These are phyloP conservation scores for Priceomyces fermenticarens DNA, from an alignment of 805 yeast genomes.

Conservation along the genomic window DNA sequence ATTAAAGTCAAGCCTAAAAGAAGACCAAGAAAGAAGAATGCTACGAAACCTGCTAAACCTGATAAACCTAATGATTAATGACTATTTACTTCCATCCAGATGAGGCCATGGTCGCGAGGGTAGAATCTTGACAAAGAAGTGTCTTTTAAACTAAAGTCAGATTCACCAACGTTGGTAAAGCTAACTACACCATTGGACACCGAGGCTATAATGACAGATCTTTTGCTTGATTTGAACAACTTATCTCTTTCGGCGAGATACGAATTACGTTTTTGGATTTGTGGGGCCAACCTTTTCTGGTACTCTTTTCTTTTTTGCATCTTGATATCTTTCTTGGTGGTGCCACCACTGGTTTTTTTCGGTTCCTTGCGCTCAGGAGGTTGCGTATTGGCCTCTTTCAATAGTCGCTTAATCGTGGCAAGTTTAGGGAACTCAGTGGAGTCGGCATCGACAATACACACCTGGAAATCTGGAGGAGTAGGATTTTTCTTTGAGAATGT, in stretches of 20 bases:
- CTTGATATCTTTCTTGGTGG: constrained; percentile 24
- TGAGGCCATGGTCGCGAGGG: constrained; percentile 17
- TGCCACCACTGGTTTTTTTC: constrained; percentile 13
- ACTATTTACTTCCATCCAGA: constrained; percentile 4
- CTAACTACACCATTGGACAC: constrained; percentile 75
- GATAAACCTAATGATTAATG: not conserved
- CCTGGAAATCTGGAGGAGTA: constrained; percentile 70
- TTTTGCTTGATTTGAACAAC: constrained; percentile 46
- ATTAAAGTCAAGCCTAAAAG: constrained; percentile 1
- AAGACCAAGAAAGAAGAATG: constrained; percentile 2
- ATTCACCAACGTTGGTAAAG: constrained; percentile 52
- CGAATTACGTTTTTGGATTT: constrained; percentile 21
- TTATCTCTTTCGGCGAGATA: constrained; percentile 30
- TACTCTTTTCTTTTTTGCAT: constrained; percentile 22
- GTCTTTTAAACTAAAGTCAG: constrained; percentile 40
- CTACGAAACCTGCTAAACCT: no score
- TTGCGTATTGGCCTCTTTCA: constrained; percentile 14
- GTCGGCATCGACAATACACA: constrained; percentile 54
- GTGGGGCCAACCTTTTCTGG: constrained; percentile 22
- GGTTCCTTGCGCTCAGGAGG: constrained; percentile 2
- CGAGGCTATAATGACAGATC: constrained; percentile 60
- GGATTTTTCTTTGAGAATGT: constrained; percentile 69
- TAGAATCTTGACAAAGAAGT: constrained; percentile 15
- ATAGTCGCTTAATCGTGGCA: constrained; percentile 33
- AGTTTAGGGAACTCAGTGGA: constrained; percentile 45